phyloP scores from a whole-genome alignment of 192 early-diverging fungal genomes.

The Spinellus fusiger region DNA sequence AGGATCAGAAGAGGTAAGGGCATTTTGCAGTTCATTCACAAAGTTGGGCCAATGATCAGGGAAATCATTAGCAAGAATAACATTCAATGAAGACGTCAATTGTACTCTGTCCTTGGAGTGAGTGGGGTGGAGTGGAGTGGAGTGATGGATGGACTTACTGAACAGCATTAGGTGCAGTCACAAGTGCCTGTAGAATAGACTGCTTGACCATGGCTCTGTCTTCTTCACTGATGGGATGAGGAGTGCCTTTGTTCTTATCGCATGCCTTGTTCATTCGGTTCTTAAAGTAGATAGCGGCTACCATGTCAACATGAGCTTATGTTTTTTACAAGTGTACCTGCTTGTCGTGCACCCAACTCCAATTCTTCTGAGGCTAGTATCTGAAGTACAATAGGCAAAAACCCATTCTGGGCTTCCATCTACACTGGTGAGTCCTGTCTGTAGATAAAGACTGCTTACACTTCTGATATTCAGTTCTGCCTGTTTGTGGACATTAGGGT shows the following conservation, averaged over 20 bases:
- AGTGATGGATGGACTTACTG: conserved; percentile 39
- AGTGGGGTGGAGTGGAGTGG: background rate
- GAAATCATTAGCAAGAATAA: conserved; percentile 74
- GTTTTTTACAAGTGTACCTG: conserved; percentile 31
- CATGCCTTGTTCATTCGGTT: conserved; percentile 72
- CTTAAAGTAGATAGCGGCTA: conserved; percentile 84
- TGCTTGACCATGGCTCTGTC: conserved; percentile 66
- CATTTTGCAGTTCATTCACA: conserved; percentile 53
- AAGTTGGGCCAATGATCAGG: conserved; percentile 79
- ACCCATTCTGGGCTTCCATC: conserved; percentile 42
- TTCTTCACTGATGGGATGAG: conserved; percentile 47
- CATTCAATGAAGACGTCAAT: conserved; percentile 69
- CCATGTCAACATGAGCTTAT: background rate
- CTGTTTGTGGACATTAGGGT: conserved; percentile 72
- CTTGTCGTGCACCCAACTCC: conserved; percentile 50
- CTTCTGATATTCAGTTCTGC: conserved; percentile 79
- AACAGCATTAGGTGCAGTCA: conserved; percentile 56
- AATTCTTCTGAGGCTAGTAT: conserved; percentile 45
- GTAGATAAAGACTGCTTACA: conserved; percentile 28
- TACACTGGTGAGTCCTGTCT: conserved; percentile 6
- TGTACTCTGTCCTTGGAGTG: conserved; percentile 46
- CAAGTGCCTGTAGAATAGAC: conserved; percentile 72
- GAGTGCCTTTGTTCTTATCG: conserved; percentile 34
- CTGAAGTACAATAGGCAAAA: conserved; percentile 44
- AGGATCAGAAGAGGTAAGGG: conserved; percentile 59